Evolutionary conservation across 257 asterid species (phyloP), one percentile per base, ranked within the genome.

Genomic region (Nyctanthes arbortristis): DNA sequence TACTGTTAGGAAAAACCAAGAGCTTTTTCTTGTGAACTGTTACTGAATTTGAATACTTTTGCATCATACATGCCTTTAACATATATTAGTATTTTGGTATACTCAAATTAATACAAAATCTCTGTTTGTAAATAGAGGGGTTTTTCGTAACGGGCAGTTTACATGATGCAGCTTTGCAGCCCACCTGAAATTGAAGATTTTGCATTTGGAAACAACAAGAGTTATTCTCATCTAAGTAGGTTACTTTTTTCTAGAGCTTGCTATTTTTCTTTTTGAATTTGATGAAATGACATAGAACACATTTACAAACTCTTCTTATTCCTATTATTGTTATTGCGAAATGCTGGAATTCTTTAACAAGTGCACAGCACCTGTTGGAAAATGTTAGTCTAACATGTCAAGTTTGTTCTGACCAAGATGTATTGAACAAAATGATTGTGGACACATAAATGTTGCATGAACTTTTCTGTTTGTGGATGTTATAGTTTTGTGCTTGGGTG

Each of bases 171-270:
- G 94, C 82, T 79, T 72, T 72, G 71, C 70, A 36, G 77, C 24
- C 79, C 84, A 67, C 93, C 96, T 43, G 97, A 84, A 76, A 93
- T 90, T 68, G 98, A 93, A 85, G 98, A 90, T 76, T 93, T 90
- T 76, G 82, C 89, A 27, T 93, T 76, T 71, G 84, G 86, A 47
- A 87, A 83, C 32, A 79, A 70, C 49, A 65, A 16, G 74, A 69
- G 70, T 13, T 60, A 6, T 72, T 62, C 87, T 61, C 73, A 63
- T 63, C 62, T 75, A 75, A 78, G 98, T 88, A 82, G 79, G 97
- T 85, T 79, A 16, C 33, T 73, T 57, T 55, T 9, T 63, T 62
- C 22, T 25, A 52, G 68, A 35, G 18, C 31, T 30, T 65, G 39
- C 14, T 20, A 14, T 35, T 63, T 25, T 63, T 25, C 25, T 75